A percentile compares a stretch with the other conserved stretches of the same genome.
Conservation (phyloP, 306 rosid species). For the Prunus davidiana region DNA sequence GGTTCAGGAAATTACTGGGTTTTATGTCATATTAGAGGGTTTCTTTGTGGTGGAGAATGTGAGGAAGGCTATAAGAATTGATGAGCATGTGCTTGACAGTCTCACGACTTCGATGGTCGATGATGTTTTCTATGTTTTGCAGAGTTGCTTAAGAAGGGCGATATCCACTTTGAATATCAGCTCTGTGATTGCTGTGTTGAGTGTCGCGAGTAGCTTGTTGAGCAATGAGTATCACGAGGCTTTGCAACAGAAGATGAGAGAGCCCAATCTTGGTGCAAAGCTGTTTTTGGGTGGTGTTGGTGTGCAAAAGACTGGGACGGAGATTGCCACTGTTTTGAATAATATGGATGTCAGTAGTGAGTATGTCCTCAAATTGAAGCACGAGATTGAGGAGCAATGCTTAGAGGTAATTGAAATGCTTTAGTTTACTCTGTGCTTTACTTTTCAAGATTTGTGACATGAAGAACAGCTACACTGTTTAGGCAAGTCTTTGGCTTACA, state of each 20-base stretch:
- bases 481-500: background rate
- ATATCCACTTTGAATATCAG: slow-evolving; percentile 85
- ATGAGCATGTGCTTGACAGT: slow-evolving; percentile 83
- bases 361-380: slow-evolving; percentile 82
- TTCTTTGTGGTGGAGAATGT: slow-evolving; percentile 97
- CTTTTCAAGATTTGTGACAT: background rate
- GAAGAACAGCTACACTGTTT: background rate
- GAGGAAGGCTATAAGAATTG: slow-evolving; percentile 83
- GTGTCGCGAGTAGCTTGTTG: slow-evolving; percentile 84
- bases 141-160: slow-evolving; percentile 84
- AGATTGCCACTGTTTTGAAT: slow-evolving; percentile 83
- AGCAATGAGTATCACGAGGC: slow-evolving; percentile 87
- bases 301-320: slow-evolving; percentile 82
- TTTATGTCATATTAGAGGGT: slow-evolving; percentile 87
- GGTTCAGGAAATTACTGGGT: slow-evolving; percentile 82
- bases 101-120: slow-evolving; percentile 97
- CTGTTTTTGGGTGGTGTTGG: slow-evolving; percentile 92
- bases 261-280: slow-evolving; percentile 93
- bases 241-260: slow-evolving; percentile 76
- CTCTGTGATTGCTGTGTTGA: slow-evolving; percentile 82
- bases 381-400: slow-evolving; percentile 91
- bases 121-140: slow-evolving; percentile 91
- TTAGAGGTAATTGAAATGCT: slow-evolving; percentile 62
- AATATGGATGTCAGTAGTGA: slow-evolving; percentile 89
- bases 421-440: slow-evolving; percentile 2